Evolutionary conservation across 2,329 filamentous ascomycete species (phyloP), one percentile per base, ranked within the genome.

Genomic region (Parafenestella ontariensis): DNA sequence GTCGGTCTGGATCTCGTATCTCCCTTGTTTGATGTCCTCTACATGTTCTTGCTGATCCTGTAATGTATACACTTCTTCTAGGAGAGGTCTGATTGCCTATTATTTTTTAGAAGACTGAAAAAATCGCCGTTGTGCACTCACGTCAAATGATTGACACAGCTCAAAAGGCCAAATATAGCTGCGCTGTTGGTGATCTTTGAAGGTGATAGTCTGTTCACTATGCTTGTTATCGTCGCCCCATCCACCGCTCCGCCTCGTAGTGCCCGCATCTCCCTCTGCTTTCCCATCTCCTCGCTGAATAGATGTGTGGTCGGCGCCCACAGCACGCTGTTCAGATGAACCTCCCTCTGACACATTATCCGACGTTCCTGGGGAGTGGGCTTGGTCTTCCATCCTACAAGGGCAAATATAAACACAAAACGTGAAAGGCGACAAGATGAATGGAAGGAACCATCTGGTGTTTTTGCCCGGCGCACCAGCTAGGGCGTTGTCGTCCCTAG

Each of bases 61-160:
- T 1, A 41, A 39, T 3, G 46, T 17, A 42, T 68, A 69, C 5
- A 57, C 50, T 41, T 65, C 42, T 18, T 54, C 52, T n/a, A 64
- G 41, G 9, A 66, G 46, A 1, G 18, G 24, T 34, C 59, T 43
- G 17, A 50, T 56, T 15, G 28, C 42, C 65, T 68, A 21, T 23
- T 18, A 28, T 4, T 2, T 18, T 23, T 42, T 21, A 39, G 18
- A 13, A 42, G 18, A 26, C 21, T 23, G n/a, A 24, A 42, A 42
- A 13, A 31, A 9, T 15, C 5, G 8, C 8, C 13, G 20, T 28
- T 42, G 21, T n/a, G 24, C 21, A 42, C 40, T 13, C 40, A 42
- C 40, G 3, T 26, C 11, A n/a, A 40, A 42, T 15, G 37, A 42
- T 6, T 26, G 13, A 26, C 46, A 49, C 5, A 23, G 20, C 15